Evolutionary conservation across 768 basidiomycete genomes (phyloP), one percentile per base, ranked within the genome.

Genomic region (Candolleomyces efflorescens): DNA sequence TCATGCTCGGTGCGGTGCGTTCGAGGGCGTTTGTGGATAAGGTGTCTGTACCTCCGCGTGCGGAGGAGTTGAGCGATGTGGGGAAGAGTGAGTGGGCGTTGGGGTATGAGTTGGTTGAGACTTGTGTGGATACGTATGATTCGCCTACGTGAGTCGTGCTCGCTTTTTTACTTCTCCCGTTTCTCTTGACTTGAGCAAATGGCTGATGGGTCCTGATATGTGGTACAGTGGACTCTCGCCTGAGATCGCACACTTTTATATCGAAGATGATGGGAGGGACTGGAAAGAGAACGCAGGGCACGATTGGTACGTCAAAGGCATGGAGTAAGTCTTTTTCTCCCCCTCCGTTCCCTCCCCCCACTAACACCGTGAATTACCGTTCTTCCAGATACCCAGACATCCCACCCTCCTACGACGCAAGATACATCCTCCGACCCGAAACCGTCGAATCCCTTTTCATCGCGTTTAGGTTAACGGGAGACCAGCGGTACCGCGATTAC

Each of bases 221-320:
- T 57, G 9, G 1, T 52, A 23, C 61, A 94, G 92, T 3, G 92
- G 93, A 1, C 81, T 97, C 17, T 82, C 90, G 1, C 92, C 93
- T 15, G 93, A 98, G 69, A 94, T 96, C 51, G 93, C 84, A 18
- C 87, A 94, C 70, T 98, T 95, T 74, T 78, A 84, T 45, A 82
- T 84, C 6, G 76, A 80, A 1, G 82, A 76, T 43, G 86, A 90
- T 37, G 76, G 77, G 0, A 71, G 85, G 63, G 74, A 78, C 11
- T 69, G 69, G 15, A 73, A 74, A 41, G 65, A 72, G 18, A 68
- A 71, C 32, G 74, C 78, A 18, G 80, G 82, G 1, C 54, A 73
- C 15, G 94, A 95, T 65, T 97, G 94, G 94, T 96, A 94, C 66
- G 94, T 96, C 75, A 95, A 93, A 72, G 90, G 90, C 17, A 84